Evolutionary conservation across 768 basidiomycete genomes (phyloP).

Genomic region (Strobilomyces echinocephalus): DNA sequence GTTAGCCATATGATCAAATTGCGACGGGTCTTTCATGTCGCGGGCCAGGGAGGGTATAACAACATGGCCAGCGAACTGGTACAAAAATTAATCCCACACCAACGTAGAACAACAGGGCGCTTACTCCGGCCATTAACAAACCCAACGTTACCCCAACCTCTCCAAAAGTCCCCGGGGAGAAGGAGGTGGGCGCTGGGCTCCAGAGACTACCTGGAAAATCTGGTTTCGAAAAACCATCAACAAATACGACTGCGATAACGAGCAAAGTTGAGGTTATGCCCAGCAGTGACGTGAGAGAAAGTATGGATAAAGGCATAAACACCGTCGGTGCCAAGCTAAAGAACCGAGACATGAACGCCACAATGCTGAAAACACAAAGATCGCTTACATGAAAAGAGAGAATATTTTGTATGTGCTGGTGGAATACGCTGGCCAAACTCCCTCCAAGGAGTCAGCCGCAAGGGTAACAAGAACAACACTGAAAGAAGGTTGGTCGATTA

Average conservation of each 20-base stretch:
- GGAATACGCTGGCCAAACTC: conserved; percentile 63
- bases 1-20: conserved; percentile 80
- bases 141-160: conserved; percentile 81
- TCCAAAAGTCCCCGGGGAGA: conserved; percentile 46
- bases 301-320: conserved; percentile 77
- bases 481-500: neutral
- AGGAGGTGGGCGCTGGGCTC: conserved; percentile 63
- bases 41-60: conserved; percentile 85
- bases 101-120: conserved; percentile 16
- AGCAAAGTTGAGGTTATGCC: conserved; percentile 77
- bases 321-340: conserved; percentile 75
- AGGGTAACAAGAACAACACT: conserved; percentile 87
- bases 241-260: conserved; percentile 69
- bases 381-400: conserved; percentile 62
- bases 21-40: conserved; percentile 81
- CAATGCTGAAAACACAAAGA: neutral
- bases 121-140: conserved; percentile 86
- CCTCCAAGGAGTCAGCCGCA: conserved; percentile 81
- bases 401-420: conserved; percentile 70
- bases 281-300: conserved; percentile 85
- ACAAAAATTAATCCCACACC: neutral
- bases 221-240: conserved; percentile 75
- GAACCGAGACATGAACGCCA: conserved; percentile 2
- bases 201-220: conserved; percentile 78
- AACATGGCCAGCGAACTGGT: conserved; percentile 84